Percentiles rank a stretch among this genome's conserved stretches.
These are phyloP conservation scores for Mortierella sp. DNA, from an alignment of 371 early-diverging fungal genomes.

Conservation along the genomic window DNA sequence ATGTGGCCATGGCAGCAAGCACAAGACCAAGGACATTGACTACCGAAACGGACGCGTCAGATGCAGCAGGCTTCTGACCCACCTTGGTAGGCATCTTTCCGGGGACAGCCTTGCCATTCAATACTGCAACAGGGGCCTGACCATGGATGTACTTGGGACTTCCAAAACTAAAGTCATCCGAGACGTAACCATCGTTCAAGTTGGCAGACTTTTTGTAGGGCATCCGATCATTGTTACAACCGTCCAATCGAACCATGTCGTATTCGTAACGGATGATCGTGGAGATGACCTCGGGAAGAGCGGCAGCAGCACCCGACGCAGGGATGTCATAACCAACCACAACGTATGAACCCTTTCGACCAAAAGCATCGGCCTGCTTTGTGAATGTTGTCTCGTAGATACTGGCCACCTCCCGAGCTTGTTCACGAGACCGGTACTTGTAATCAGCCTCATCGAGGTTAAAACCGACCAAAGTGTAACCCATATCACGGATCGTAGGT, in stretches of 20 bases:
- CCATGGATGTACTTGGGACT: slow-evolving; percentile 62
- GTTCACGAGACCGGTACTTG: slow-evolving; percentile 52
- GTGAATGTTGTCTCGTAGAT: slow-evolving; percentile 57
- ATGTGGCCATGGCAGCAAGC: too few relatives aligned
- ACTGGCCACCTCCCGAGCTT: slow-evolving; percentile 56
- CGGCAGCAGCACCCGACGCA: slow-evolving; percentile 62
- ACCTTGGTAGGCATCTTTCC: slow-evolving; percentile 41
- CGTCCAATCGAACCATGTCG: slow-evolving; percentile 67
- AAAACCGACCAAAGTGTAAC: slow-evolving; percentile 63
- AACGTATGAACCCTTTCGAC: slow-evolving; percentile 64
- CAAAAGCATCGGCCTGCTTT: slow-evolving; percentile 63
- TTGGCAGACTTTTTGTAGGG: slow-evolving; percentile 60
- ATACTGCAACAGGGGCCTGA: slow-evolving; percentile 51
- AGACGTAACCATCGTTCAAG: slow-evolving; percentile 54
- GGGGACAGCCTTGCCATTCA: slow-evolving; percentile 41
- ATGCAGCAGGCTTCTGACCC: neutral
- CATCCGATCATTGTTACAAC: slow-evolving; percentile 59
- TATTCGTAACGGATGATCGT: slow-evolving; percentile 60
- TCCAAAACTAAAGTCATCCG: slow-evolving; percentile 61
- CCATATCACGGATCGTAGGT: slow-evolving; percentile 59
- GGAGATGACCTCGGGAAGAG: slow-evolving; percentile 57
- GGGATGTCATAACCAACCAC: slow-evolving; percentile 68
- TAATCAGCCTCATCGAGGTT: slow-evolving; percentile 68
- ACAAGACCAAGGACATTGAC: too few relatives aligned
- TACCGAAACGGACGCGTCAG: neutral